Evolutionary conservation across 768 basidiomycete genomes (phyloP).

Genomic region (Russula emetica): DNA sequence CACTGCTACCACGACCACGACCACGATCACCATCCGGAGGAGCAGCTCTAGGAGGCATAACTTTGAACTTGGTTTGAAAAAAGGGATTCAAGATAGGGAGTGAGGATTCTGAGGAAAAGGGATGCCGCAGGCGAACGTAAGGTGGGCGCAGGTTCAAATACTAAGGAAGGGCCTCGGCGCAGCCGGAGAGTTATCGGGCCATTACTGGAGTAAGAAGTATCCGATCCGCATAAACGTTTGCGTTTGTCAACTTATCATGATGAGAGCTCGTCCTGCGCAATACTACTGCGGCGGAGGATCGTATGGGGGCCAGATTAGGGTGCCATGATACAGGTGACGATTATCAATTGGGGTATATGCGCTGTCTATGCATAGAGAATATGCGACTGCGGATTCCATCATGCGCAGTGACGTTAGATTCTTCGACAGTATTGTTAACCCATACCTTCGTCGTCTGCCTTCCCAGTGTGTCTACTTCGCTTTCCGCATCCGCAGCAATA

Average conservation of each 20-base stretch:
- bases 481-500: not conserved
- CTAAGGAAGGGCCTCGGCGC: not conserved
- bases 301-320: not conserved
- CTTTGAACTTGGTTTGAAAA: too few relatives aligned
- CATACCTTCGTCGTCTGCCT: not conserved
- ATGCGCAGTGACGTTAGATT: not conserved
- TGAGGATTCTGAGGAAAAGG: too few relatives aligned
- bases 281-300: not conserved
- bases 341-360: not conserved
- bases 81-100: too few relatives aligned
- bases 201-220: not conserved
- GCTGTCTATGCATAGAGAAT: not conserved
- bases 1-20: conserved; percentile 1
- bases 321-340: not conserved
- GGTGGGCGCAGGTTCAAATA: not conserved
- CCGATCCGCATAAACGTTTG: not conserved
- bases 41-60: not conserved
- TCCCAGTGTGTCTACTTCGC: not conserved
- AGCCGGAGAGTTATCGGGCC: not conserved
- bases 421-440: too few relatives aligned
- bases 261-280: not conserved
- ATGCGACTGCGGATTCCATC: not conserved
- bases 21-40: not conserved
- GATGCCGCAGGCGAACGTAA: not conserved
- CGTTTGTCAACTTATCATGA: not conserved